Conservation (phyloP, 2,329 filamentous ascomycete genomes). For the Byssoonygena ceratinophila region DNA sequence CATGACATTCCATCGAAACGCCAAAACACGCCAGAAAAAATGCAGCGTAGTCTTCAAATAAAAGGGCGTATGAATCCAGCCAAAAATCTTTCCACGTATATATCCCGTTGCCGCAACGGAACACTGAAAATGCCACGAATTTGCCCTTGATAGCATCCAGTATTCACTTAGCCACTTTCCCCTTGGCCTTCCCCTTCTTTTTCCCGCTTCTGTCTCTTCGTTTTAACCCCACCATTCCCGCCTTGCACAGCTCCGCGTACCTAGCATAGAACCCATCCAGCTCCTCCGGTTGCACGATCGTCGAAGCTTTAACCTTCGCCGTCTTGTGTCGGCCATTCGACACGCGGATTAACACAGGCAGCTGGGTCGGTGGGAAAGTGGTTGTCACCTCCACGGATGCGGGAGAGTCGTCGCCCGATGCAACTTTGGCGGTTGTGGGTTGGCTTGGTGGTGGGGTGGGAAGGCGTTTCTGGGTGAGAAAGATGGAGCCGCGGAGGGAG, state of each 20-base stretch:
- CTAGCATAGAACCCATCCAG: conserved; percentile 69
- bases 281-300: conserved; percentile 64
- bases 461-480: conserved; percentile 36
- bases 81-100: background rate
- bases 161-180: conserved; percentile 43
- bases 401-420: conserved; percentile 19
- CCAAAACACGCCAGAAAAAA: conserved; percentile 10
- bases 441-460: conserved; percentile 5
- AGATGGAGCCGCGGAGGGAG: conserved; percentile 35
- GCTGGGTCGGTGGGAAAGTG: conserved; percentile 49
- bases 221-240: conserved; percentile 79
- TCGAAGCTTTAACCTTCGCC: conserved; percentile 67
- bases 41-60: background rate
- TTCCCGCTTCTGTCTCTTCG: conserved; percentile 84
- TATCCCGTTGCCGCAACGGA: background rate
- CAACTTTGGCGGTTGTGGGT: background rate
- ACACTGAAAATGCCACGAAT: background rate
- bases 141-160: background rate
- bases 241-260: conserved; percentile 87
- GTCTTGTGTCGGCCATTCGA: conserved; percentile 62
- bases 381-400: conserved; percentile 11
- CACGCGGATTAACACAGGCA: conserved; percentile 71
- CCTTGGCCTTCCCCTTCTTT: conserved; percentile 67
- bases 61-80: background rate
- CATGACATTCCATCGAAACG: background rate